Percentiles rank a stretch among this genome's conserved stretches.
These are phyloP conservation scores for Fistulinella prunicolor DNA, from an alignment of 768 basidiomycete genomes.

Conservation along the genomic window DNA sequence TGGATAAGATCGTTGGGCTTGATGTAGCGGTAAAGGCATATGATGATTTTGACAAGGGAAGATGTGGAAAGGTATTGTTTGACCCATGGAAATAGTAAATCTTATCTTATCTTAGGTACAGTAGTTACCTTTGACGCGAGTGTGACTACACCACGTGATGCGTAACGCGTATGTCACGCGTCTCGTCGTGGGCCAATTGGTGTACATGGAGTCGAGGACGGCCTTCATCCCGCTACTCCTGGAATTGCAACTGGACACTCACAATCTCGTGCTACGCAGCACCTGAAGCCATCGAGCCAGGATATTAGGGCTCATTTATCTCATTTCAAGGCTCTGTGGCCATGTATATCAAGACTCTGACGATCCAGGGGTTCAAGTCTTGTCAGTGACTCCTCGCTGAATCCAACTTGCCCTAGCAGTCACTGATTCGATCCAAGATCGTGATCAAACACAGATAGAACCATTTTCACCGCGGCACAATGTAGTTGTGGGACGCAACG, in stretches of 20 bases:
- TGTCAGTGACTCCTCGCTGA: conserved; percentile 45
- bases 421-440: conserved; percentile 44
- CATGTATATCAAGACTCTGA: conserved; percentile 87
- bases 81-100: conserved; percentile 57
- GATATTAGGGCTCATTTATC: not conserved
- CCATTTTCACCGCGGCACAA: conserved; percentile 94
- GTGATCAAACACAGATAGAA: conserved; percentile 89
- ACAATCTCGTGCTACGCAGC: not conserved
- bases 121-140: too few species aligned
- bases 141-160: conserved; percentile 24
- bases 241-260: not conserved
- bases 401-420: not conserved
- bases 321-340: not conserved
- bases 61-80: conserved; percentile 74
- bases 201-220: too few species aligned
- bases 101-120: too few species aligned
- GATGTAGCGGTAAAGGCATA: conserved; percentile 57
- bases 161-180: conserved; percentile 18
- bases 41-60: conserved; percentile 65
- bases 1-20: conserved; percentile 65
- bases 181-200: too few species aligned
- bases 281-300: not conserved
- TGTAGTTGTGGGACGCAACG: conserved; percentile 96
- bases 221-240: not conserved
- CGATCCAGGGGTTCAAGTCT: conserved; percentile 97